Percentiles rank a stretch among this genome's conserved stretches.
Evolutionary conservation across 225 moss, liverwort and hornwort species (phyloP).

Genomic region (Ulota crispa): DNA sequence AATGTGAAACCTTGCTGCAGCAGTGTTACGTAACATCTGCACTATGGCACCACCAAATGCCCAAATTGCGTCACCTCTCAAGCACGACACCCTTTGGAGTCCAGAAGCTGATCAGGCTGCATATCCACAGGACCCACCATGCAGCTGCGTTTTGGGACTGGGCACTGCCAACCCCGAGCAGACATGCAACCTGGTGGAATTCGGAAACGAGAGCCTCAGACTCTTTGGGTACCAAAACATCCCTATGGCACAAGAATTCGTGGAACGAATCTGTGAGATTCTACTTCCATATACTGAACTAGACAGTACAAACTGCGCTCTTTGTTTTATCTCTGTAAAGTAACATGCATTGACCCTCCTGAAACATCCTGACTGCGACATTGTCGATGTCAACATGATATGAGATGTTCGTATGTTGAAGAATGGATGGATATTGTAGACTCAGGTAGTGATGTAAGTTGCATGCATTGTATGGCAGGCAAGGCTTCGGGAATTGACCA

Average conservation of each 20-base stretch:
- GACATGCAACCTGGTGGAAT: neutral
- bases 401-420: neutral
- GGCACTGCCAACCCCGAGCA: constrained; percentile 30
- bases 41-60: constrained; percentile 32
- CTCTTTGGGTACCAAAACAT: constrained; percentile 30
- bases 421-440: neutral
- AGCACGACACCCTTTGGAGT: neutral
- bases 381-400: no score
- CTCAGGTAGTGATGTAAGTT: neutral
- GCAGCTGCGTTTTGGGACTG: constrained; percentile 34
- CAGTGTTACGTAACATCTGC: neutral
- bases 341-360: no score
- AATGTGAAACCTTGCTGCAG: neutral
- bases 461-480: neutral
- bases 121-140: neutral
- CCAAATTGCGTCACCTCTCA: constrained; percentile 8
- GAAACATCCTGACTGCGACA: no score
- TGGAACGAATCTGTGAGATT: constrained; percentile 32
- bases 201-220: neutral
- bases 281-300: neutral
- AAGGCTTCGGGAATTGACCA: constrained; percentile 17
- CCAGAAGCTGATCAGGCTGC: constrained; percentile 13
- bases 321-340: neutral
- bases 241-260: constrained; percentile 16
- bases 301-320: neutral